Conservation (phyloP, 1,139 yeast genomes). For the Magnusiomyces tetraspermus region DNA sequence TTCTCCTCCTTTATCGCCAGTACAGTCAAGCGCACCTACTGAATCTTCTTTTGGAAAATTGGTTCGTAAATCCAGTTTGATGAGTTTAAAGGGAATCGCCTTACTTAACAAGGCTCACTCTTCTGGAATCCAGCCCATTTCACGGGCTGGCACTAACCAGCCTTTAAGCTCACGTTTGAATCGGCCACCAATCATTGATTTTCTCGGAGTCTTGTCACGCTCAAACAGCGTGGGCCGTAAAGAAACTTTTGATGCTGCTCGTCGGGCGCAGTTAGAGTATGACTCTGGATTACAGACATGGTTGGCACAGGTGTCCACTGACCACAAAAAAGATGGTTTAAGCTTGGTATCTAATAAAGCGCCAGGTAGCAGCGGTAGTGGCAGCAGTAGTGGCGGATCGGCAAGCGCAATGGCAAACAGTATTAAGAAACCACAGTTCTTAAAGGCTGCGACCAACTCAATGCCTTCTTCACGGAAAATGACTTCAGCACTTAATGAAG, state of each 20-base stretch:
- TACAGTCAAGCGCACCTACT: neutral
- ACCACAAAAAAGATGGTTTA: slow-evolving; percentile 8
- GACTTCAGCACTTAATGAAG: slow-evolving; percentile 12
- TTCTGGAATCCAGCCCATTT: neutral
- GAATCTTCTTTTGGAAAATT: neutral
- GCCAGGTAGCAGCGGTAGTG: neutral
- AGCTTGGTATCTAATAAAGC: neutral
- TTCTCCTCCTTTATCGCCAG: neutral
- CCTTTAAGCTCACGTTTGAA: slow-evolving; percentile 15
- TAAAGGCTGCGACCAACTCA: slow-evolving; percentile 17
- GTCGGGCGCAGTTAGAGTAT: slow-evolving; percentile 27
- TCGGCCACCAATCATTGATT: slow-evolving; percentile 31
- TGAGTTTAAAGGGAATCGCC: neutral
- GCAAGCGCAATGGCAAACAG: slow-evolving; percentile 20
- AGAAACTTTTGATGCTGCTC: slow-evolving; percentile 25
- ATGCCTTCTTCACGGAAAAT: slow-evolving; percentile 11
- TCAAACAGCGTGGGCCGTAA: slow-evolving; percentile 23
- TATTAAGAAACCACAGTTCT: slow-evolving; percentile 7
- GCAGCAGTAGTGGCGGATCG: slow-evolving; percentile 12
- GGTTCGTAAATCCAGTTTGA: neutral
- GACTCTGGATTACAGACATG: slow-evolving; percentile 31
- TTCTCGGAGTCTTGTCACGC: slow-evolving; percentile 27
- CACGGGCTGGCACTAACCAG: neutral
- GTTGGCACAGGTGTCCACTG: slow-evolving; percentile 22
- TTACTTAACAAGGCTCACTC: neutral